phyloP scores from a whole-genome alignment of 2,329 filamentous ascomycete species.

The Geoglossum cookeanum region DNA sequence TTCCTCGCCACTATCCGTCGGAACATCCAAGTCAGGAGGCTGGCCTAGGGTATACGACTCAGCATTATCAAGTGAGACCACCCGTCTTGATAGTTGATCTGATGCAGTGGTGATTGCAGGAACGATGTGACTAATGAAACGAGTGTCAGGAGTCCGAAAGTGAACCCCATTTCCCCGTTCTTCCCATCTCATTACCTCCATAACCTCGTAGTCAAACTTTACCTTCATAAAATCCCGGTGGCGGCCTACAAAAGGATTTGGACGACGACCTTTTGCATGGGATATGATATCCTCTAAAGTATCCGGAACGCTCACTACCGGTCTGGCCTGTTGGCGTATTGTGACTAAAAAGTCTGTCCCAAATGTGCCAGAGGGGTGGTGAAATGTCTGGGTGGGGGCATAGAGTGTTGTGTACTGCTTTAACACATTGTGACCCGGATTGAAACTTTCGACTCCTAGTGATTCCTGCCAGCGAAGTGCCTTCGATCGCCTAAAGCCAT shows the following conservation, averaged over 20 bases:
- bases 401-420: not conserved
- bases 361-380: slow-evolving; percentile 1
- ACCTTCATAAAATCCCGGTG: not conserved
- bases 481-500: not conserved
- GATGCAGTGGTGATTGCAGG: not conserved
- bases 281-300: not conserved
- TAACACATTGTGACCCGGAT: not conserved
- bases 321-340: not conserved
- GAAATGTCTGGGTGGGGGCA: slow-evolving; percentile 1
- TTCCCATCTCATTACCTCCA: not conserved
- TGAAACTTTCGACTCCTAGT: not conserved
- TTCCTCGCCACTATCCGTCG: not conserved
- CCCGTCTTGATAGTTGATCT: not conserved
- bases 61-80: not conserved
- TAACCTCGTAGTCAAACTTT: not conserved
- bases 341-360: slow-evolving; percentile 1
- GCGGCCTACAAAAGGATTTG: not conserved
- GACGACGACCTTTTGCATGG: not conserved
- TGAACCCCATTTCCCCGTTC: not conserved
- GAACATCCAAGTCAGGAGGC: not conserved
- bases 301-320: not conserved
- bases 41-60: not conserved
- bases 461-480: not conserved
- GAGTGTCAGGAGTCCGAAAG: not conserved
- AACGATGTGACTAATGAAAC: not conserved